Evolutionary conservation across 1,139 yeast species (phyloP), one percentile per base, ranked within the genome.

Genomic region (Lizanozyma gosingica): DNA sequence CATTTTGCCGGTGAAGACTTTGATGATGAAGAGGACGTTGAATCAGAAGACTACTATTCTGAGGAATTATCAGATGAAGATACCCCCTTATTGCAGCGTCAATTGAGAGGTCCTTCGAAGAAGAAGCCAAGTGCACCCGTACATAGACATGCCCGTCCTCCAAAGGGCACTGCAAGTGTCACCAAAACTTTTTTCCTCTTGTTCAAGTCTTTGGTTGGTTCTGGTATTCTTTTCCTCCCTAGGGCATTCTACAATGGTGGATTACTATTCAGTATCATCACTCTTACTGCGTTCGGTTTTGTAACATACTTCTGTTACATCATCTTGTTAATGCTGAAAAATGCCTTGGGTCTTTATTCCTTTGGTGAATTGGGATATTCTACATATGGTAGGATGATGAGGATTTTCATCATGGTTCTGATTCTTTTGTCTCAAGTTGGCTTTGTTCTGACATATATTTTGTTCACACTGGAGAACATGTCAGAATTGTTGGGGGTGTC

Each of bases 1-100:
- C 90, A 83, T 63, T 83, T 83, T 60, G 92, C 92, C 1, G 94
- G 94, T 50, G 94, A 83, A 60, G 76, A 79, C 36, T 71, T 83
- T 44, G 87, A 81, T 50, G 83, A 78, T 52, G 90, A 81, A 47
- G 84, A 81, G 43, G 75, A 65, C 39, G 46, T 4, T 8, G 9
- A 17, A 15, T 17, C 16, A 15, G 16, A 33, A n/a, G 16, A 33
- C n/a, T 15, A 33, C 8, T 14, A 6, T 14, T 4, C 6, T 6
- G 35, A 33, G 16, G 4, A 17, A n/a, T 15, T 17, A 9, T 22
- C 16, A 4, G 36, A 34, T 16, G 36, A 34, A 34, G 36, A 34
- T 15, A 34, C 36, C 17, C 36, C 36, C 4, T 34, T 34, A 16
- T 15, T 34, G 14, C 17, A 34, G 17, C 17, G 4, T 4, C 14